These are phyloP conservation scores for Elsinoe batatas DNA, from an alignment of 2,329 filamentous ascomycete species.

Conservation along the genomic window DNA sequence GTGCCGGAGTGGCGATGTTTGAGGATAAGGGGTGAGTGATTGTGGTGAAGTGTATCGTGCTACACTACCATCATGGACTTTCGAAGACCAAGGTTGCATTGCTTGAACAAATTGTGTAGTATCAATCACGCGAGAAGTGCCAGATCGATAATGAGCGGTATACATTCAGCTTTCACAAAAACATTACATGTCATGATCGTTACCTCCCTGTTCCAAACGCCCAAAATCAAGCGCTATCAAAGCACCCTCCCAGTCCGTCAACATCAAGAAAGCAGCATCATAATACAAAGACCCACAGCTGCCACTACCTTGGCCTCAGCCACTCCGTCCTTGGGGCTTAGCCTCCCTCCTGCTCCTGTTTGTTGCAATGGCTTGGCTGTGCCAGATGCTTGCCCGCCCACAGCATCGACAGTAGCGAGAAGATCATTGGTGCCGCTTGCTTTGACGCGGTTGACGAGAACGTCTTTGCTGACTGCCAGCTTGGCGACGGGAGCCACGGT, in stretches of 20 bases:
- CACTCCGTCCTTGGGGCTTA: slow-evolving; percentile 2
- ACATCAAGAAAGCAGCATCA: neutral
- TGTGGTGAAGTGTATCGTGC: too few relatives aligned
- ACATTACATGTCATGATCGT: neutral
- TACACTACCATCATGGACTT: too few relatives aligned
- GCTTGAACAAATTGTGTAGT: too few relatives aligned
- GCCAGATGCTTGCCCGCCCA: neutral
- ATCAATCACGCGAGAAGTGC: too few relatives aligned
- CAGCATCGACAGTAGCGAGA: neutral
- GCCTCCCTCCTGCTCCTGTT: neutral
- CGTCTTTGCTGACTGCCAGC: neutral
- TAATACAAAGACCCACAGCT: neutral
- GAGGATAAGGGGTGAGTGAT: too few relatives aligned
- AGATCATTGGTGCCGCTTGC: neutral
- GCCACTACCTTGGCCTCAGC: neutral
- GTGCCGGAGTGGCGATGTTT: neutral
- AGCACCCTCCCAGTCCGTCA: neutral
- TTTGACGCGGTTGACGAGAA: slow-evolving; percentile 1
- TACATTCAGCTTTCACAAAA: neutral
- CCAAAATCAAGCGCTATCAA: slow-evolving; percentile 1
- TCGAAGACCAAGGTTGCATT: too few relatives aligned
- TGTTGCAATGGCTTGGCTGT: neutral
- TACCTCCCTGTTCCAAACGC: neutral
- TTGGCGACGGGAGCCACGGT: slow-evolving; percentile 10
- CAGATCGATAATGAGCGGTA: neutral